phyloP scores from a whole-genome alignment of 1,284 basidiomycete species.

The Volvariella volvacea region DNA sequence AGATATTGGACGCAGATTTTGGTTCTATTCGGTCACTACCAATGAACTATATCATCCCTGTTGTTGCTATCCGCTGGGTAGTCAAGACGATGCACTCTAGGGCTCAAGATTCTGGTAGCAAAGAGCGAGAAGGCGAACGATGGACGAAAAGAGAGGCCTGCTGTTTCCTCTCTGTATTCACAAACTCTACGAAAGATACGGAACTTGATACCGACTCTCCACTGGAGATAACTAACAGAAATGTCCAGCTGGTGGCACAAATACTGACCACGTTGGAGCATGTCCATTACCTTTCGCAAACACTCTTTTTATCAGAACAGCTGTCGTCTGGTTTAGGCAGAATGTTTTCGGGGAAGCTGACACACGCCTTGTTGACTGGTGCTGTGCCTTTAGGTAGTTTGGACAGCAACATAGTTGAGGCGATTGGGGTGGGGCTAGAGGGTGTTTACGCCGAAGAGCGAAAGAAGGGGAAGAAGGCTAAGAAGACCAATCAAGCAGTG shows the following conservation, averaged over 20 bases:
- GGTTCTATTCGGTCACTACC: conserved; percentile 39
- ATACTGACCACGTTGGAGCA: conserved; percentile 51
- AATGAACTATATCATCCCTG: conserved; percentile 37
- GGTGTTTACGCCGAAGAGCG: conserved; percentile 39
- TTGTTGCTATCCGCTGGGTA: conserved; percentile 57
- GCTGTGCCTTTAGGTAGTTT: conserved; percentile 15
- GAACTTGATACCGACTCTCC: conserved; percentile 12
- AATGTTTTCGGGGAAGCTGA: conserved; percentile 48
- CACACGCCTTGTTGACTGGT: conserved; percentile 45
- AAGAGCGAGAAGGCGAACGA: conserved; percentile 51
- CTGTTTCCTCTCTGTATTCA: conserved; percentile 52
- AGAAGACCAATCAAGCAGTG: conserved; percentile 10
- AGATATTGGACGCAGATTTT: conserved; percentile 50
- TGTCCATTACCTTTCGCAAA: conserved; percentile 52
- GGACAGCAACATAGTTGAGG: conserved; percentile 25
- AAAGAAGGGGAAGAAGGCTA: conserved; percentile 36
- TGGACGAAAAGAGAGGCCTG: conserved; percentile 66
- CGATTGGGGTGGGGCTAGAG: conserved; percentile 41
- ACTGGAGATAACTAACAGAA: conserved; percentile 45
- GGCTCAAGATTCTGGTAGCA: conserved; percentile 40
- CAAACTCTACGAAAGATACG: conserved; percentile 15
- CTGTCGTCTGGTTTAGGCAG: conserved; percentile 36
- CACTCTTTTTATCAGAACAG: conserved; percentile 44
- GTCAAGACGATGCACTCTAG: conserved; percentile 42
- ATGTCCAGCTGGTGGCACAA: conserved; percentile 70